Conservation (phyloP, 1,139 yeast species). For the Taphrina communis region DNA sequence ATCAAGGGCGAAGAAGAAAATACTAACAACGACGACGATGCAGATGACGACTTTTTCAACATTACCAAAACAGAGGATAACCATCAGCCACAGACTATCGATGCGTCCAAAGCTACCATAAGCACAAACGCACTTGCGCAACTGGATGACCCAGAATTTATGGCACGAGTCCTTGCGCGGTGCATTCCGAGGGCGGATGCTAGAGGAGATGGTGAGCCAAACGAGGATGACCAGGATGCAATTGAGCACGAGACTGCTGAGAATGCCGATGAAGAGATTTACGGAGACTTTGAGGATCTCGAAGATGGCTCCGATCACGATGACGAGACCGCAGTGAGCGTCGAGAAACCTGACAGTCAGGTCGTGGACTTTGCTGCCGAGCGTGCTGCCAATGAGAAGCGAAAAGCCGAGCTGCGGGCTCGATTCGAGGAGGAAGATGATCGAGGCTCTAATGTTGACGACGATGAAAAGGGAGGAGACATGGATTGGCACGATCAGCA, state of each 20-base stretch:
- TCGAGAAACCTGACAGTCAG: constrained; percentile 52
- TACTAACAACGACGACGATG: constrained; percentile 61
- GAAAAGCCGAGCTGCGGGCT: constrained; percentile 82
- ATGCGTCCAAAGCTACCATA: constrained; percentile 43
- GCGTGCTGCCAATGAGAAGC: constrained; percentile 81
- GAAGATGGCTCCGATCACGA: constrained; percentile 57
- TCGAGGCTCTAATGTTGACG: constrained; percentile 59
- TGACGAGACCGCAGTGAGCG: constrained; percentile 50
- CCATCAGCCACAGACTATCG: constrained; percentile 51
- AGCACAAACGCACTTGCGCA: constrained; percentile 32
- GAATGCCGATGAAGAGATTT: constrained; percentile 60
- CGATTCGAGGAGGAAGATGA: constrained; percentile 85
- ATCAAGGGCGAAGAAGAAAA: constrained; percentile 56
- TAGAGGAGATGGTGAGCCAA: constrained; percentile 47
- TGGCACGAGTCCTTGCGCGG: constrained; percentile 43
- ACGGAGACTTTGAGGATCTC: constrained; percentile 81
- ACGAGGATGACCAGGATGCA: constrained; percentile 53
- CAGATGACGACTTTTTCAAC: constrained; percentile 71
- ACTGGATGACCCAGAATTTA: constrained; percentile 37
- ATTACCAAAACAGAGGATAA: constrained; percentile 55
- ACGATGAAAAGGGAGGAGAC: constrained; percentile 71
- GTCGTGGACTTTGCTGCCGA: constrained; percentile 63
- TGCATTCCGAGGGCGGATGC: constrained; percentile 47
- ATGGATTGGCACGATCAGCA: constrained; percentile 94
- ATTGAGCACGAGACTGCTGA: constrained; percentile 54